Base-by-base conservation (phyloP, 2,329 filamentous ascomycete genomes). In the Fusarium torreyae region DNA sequence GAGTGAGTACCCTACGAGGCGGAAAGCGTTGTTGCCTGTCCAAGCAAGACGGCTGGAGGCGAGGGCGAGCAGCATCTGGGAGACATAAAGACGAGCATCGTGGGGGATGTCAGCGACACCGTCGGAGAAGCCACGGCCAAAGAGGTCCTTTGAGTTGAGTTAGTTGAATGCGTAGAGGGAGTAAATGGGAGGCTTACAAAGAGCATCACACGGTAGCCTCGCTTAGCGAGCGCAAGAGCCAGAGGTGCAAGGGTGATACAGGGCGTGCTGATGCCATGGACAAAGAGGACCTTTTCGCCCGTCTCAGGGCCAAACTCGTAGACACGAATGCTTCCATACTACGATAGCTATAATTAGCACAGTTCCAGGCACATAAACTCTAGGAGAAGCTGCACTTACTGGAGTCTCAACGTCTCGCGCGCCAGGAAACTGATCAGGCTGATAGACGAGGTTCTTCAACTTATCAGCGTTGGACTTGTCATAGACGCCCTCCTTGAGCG, bases 201-300 rank as follows among this genome's bases (percentile, higher is more conserved):
- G 6, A 96, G 83, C 89, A 97, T 90, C 14, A 97, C 93, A 42
- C 94, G 87, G 76, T 89, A 94, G 33, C 93, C 92, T 51, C 86
- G 86, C 39, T 86, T 83, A 4, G 87, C 92, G 22, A 97, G 84
- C 20, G 84, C 85, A 71, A 89, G 83, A 28, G 93, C 92, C 34
- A 97, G 79, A 44, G 86, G 86, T 26, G 86, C 86, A 17, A 96
- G 83, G 2, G 92, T 90, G 72, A 94, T 87, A 77, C 91, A 94
- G 1, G 93, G 91, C 0, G 93, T 97, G 64, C 90, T 93, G 76
- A 97, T 95, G 44, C 94, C 94, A 77, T 97, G 94, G 10, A 97
- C 84, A 34, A 97, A 84, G 17, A 97, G 79, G 6, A 96, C 89
- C 74, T 92, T 94, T 45, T 87, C 85, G 9, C 94, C 94, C 55